phyloP scores from a whole-genome alignment of 805 yeast genomes.

The Priceomyces melissophilus region DNA sequence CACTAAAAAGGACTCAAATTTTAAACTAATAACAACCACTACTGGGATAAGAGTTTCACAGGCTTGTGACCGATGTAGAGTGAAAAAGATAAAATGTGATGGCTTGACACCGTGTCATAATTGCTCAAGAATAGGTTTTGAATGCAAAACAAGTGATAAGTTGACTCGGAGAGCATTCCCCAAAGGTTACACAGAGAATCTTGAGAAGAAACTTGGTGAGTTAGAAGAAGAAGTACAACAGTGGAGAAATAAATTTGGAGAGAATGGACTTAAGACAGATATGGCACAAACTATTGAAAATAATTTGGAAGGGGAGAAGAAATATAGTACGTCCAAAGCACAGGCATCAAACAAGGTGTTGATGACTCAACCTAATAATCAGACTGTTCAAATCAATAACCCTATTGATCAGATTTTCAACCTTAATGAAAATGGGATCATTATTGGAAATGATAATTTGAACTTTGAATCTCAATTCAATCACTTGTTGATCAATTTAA shows the following conservation, averaged over 20 bases:
- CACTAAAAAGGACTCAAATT: slow-evolving; percentile 15
- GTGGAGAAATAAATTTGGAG: slow-evolving; percentile 32
- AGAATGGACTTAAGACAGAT: slow-evolving; percentile 1
- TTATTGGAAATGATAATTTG: slow-evolving; percentile 43
- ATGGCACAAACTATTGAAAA: neutral
- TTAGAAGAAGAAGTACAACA: slow-evolving; percentile 54
- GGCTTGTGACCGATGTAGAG: slow-evolving; percentile 79
- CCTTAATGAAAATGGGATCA: slow-evolving; percentile 39
- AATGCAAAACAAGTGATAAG: slow-evolving; percentile 70
- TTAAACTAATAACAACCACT: slow-evolving; percentile 36
- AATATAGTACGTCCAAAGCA: neutral
- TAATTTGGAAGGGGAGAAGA: too few relatives aligned
- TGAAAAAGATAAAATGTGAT: slow-evolving; percentile 73
- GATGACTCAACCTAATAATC: slow-evolving; percentile 4
- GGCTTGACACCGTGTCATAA: slow-evolving; percentile 70
- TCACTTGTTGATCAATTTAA: slow-evolving; percentile 39
- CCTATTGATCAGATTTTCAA: slow-evolving; percentile 46
- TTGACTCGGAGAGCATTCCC: slow-evolving; percentile 76
- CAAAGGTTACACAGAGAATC: slow-evolving; percentile 73
- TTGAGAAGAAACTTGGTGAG: slow-evolving; percentile 59
- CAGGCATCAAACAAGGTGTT: slow-evolving; percentile 3
- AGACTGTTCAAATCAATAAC: slow-evolving; percentile 31
- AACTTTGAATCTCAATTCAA: slow-evolving; percentile 46
- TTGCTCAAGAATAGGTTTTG: slow-evolving; percentile 61
- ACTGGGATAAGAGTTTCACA: slow-evolving; percentile 58